A percentile compares a stretch with the other conserved stretches of the same genome.
phyloP scores from a whole-genome alignment of 768 basidiomycete species.

The Podaxis sp. region DNA sequence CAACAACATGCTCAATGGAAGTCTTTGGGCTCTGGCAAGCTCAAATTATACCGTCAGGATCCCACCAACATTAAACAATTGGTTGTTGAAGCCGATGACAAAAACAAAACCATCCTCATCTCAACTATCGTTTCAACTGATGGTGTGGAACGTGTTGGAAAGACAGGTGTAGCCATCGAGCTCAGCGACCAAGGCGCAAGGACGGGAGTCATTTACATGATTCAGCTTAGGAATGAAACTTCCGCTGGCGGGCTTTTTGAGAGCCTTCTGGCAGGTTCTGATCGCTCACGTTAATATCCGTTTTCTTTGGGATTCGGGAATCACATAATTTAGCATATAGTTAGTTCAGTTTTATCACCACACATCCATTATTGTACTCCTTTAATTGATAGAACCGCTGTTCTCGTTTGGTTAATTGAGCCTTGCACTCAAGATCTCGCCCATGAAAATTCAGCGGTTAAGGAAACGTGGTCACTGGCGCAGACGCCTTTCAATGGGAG shows the following conservation, averaged over 20 bases:
- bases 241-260: slow-evolving; percentile 85
- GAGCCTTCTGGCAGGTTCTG: slow-evolving; percentile 83
- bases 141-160: slow-evolving; percentile 97
- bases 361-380: slow-evolving; percentile 16
- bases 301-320: not conserved
- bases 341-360: not conserved
- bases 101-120: slow-evolving; percentile 75
- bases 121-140: slow-evolving; percentile 95
- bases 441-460: slow-evolving; percentile 64
- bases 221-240: slow-evolving; percentile 89
- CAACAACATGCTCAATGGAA: slow-evolving; percentile 99
- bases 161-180: slow-evolving; percentile 97
- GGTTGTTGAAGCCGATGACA: slow-evolving; percentile 86
- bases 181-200: slow-evolving; percentile 88
- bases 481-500: slow-evolving; percentile 79
- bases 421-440: slow-evolving; percentile 15
- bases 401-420: slow-evolving; percentile 12
- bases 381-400: slow-evolving; percentile 1
- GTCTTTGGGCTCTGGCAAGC: slow-evolving; percentile 81
- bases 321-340: slow-evolving; percentile 1
- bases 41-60: slow-evolving; percentile 83
- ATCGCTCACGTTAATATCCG: slow-evolving; percentile 45
- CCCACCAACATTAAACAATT: slow-evolving; percentile 94
- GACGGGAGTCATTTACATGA: slow-evolving; percentile 96
- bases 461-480: slow-evolving; percentile 85